Base-by-base conservation (phyloP, 1,139 yeast species). In the Geotrichum armillariae region DNA sequence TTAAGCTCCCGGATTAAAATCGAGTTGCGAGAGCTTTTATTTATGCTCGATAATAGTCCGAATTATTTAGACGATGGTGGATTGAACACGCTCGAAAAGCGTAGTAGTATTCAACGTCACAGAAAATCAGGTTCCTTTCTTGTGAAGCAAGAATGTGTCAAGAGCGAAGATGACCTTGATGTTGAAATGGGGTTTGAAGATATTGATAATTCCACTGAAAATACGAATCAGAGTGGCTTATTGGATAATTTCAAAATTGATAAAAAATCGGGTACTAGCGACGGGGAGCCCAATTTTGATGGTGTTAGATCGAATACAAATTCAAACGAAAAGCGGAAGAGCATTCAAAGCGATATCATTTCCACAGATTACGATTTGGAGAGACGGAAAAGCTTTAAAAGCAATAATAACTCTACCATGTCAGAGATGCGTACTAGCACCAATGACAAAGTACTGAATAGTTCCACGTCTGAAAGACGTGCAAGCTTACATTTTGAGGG, bases 11-110 rank as follows among this genome's bases (percentile, higher is more conserved):
- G 41, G 20, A 29, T 48, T n/a, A 42, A 48, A 18, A 22, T 12
- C 11, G 45, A 48, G 27, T 35, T 48, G 2, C 40, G 52, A 6
- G 41, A 43, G 17, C 37, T 48, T 1, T 21, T 43, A 11, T 48
- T 48, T 14, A 38, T 48, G 48, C 41, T 48, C 6, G 52, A 48
- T 38, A 48, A 48, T 39, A 41, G 32, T 8, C 52, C 52, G 16
- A 34, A 43, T 33, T 48, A 23, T 27, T 25, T 48, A 1, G 40
- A 25, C n/a, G 45, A 48, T 16, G 47, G 52, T 5, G 44, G 46
- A 4, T 17, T 38, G 8, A 32, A 37, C 18, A 37, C 51, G 12
- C 23, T 38, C 21, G 47, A 41, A 22, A 37, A 41, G 34, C 38
- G 39, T 11, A 43, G 39, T 3, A 48, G 47, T 38, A 48, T 48